Evolutionary conservation across 352 stramenopile genomes (phyloP).

Genomic region (Phytophthora kernoviae): DNA sequence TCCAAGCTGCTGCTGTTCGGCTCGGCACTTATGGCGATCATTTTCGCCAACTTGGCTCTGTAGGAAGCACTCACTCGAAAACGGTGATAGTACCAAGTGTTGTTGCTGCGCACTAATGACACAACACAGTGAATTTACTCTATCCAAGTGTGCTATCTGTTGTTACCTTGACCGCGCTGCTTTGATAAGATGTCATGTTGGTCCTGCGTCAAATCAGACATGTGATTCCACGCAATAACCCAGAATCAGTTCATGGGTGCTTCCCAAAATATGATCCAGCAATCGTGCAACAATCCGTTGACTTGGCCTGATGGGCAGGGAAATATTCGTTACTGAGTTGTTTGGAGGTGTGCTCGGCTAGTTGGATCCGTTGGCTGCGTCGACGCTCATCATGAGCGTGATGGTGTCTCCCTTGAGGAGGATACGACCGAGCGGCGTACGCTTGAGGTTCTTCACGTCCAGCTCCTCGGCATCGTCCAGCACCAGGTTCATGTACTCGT

Average conservation of each 20-base stretch:
- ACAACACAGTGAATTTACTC: no score
- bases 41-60: slow-evolving; percentile 45
- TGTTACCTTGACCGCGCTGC: no score
- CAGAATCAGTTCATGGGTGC: neutral
- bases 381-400: slow-evolving; percentile 96
- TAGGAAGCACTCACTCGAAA: slow-evolving; percentile 24
- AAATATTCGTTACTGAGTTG: slow-evolving; percentile 32
- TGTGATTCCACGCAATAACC: neutral
- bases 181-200: no score
- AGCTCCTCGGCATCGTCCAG: slow-evolving; percentile 98
- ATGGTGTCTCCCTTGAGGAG: slow-evolving; percentile 99
- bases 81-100: no score
- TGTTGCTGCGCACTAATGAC: no score
- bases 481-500: slow-evolving; percentile 99
- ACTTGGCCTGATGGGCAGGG: neutral
- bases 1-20: slow-evolving; percentile 45
- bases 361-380: slow-evolving; percentile 36
- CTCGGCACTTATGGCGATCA: slow-evolving; percentile 36
- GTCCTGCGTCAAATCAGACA: no score
- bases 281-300: no score
- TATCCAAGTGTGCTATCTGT: no score
- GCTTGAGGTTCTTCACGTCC: slow-evolving; percentile 94
- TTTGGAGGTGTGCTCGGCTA: slow-evolving; percentile 22
- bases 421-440: slow-evolving; percentile 95
- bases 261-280: no score